Base-by-base conservation (phyloP, 805 yeast species). In the Candida wancherniae region DNA sequence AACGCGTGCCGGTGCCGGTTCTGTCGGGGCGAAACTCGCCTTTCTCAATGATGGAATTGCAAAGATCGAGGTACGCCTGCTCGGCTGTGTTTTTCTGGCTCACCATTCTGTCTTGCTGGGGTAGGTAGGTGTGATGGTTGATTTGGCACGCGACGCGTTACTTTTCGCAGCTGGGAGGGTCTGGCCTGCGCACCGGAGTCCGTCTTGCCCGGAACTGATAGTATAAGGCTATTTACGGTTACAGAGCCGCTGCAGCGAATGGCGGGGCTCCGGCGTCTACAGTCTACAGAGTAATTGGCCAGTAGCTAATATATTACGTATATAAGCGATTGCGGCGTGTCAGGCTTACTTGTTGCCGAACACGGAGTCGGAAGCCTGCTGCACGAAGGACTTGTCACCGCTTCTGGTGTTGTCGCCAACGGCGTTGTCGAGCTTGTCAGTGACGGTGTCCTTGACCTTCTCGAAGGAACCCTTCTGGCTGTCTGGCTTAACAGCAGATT, bases 1-100 rank as follows among this genome's bases (percentile, higher is more conserved):
- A 80, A 39, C 63, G 67, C 0, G 99, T 92, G 4, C 99, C 99
- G 0, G 99, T 92, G 1, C 98, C 99, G 1, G 99, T 92, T 56
- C 99, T 71, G 55, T 92, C 99, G 6, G 92, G 90, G 40, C 99
- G 77, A 47, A 73, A 73, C 53, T 92, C 97, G 23, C 98, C 98
- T 41, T 83, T 77, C 1, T 71, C 67, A 13, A 92, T 76, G 55
- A 92, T 90, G 4, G 75, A 67, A 34, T 66, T 57, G 53, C 97
- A 85, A 26, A 92, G 70, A 42, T 84, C 88, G 24, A 92, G 72
- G 54, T 92, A 92, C 10, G 88, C 92, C 47, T 77, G 81, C 58
- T 92, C 98, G 43, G 83, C 87, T 3, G 47, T 18, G 48, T 74
- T 75, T 17, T 14, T 26, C 22, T 26, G 23, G 11, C 20, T 9